Base-by-base conservation (phyloP, 768 basidiomycete genomes). In the Mycena vulgaris region DNA sequence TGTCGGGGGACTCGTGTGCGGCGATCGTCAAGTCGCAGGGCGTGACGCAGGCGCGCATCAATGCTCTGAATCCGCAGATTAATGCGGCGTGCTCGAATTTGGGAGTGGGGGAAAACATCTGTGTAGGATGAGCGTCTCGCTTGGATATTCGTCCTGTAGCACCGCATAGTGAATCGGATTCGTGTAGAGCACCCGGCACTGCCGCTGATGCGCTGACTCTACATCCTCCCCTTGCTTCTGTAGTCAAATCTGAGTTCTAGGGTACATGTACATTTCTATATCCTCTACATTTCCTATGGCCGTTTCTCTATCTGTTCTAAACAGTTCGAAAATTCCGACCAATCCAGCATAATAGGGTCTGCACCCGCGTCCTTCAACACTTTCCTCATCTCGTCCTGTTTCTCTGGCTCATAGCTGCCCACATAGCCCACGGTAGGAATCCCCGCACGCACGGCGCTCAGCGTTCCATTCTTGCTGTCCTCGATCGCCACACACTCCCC, bases 401-500 rank as follows among this genome's bases (percentile, higher is more conserved):
- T 52, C 49, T 73, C 63, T 37, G 56, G 53, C 45, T 75, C 76
- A 56, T 74, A 75, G 39, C 73, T 74, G 4, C 76, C 76, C 40
- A 77, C 73, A 62, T 77, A 77, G 2, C 71, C 76, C 37, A 77
- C 63, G 13, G 74, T 65, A 19, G 33, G 67, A 37, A 77, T 77
- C 6, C 73, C 73, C 1, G 76, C 76, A 7, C 73, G 59, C n/a
- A 75, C 72, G 11, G 75, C 76, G 45, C 71, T 74, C 40, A 69
- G 31, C 7, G 70, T 72, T 5, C 76, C 76, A 30, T 68, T 77
- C 63, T 74, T 75, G 70, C 73, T 74, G 40, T 77, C 76, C 52
- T 77, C 76, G 14, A 77, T 63, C 53, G 76, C 76, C 6, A 77
- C 73, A 42, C 71, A 75, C 53, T 74, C 71, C 16, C 39, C 52